Evolutionary conservation across 2,329 filamentous ascomycete species (phyloP).

Genomic region (Sordariomycetes sp.): DNA sequence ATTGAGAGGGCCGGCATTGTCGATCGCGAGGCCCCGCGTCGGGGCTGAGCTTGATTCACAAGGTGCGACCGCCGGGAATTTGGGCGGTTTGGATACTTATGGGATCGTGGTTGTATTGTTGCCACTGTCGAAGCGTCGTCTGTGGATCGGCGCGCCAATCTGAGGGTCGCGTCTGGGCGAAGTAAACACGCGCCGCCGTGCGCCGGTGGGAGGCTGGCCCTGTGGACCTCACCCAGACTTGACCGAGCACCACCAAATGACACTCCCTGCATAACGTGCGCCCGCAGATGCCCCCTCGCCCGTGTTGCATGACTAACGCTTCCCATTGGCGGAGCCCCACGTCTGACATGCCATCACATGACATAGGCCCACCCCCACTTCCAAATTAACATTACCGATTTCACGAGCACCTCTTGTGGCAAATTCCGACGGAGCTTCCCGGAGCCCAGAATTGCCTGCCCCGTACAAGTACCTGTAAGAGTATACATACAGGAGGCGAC

Average conservation of each 20-base stretch:
- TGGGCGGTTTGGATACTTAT: background rate
- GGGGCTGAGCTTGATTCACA: background rate
- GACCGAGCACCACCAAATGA: too few species aligned
- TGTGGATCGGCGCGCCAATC: too few species aligned
- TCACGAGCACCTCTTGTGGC: background rate
- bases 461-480: too few species aligned
- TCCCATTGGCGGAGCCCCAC: too few species aligned
- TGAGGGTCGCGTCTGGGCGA: background rate
- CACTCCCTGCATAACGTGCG: too few species aligned
- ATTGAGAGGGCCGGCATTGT: slow-evolving; percentile 35
- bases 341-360: background rate
- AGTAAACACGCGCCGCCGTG: background rate
- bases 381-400: background rate
- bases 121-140: too few species aligned
- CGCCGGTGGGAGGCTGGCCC: background rate
- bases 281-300: too few species aligned
- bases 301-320: too few species aligned
- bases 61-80: background rate
- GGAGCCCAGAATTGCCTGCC: background rate
- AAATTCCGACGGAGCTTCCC: background rate
- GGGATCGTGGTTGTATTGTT: too few species aligned
- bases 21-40: background rate
- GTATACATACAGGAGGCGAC: too few species aligned
- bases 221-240: background rate
- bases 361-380: background rate